Percentiles rank a stretch among this genome's conserved stretches.
Evolutionary conservation across 2,329 filamentous ascomycete genomes (phyloP).

Genomic region (Talaromyces sp.): DNA sequence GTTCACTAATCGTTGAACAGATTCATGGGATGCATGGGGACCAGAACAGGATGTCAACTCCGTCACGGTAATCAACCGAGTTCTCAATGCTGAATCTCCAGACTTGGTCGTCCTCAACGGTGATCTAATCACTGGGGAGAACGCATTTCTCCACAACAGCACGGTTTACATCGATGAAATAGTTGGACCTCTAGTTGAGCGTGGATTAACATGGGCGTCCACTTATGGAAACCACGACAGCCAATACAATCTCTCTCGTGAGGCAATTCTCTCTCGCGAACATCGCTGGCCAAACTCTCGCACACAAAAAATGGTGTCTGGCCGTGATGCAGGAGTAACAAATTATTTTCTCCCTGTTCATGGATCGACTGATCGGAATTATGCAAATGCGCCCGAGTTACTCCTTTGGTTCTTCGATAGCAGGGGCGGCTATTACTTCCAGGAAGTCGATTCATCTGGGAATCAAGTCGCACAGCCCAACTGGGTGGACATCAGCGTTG

Average conservation of each 20-base stretch:
- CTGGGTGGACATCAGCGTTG: conserved; percentile 48
- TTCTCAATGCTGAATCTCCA: conserved; percentile 61
- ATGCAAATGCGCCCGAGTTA: conserved; percentile 38
- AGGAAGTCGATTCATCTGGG: conserved; percentile 15
- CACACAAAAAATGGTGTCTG: conserved; percentile 49
- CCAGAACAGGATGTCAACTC: conserved; percentile 58
- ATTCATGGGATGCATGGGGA: conserved; percentile 42
- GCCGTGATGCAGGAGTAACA: conserved; percentile 46
- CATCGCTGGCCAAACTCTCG: conserved; percentile 39
- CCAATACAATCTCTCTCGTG: conserved; percentile 56
- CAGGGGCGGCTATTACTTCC: conserved; percentile 59
- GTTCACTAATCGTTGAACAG: conserved; percentile 8
- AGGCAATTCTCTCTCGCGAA: conserved; percentile 47
- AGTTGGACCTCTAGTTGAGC: conserved; percentile 59
- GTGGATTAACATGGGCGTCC: conserved; percentile 64
- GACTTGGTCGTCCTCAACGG: conserved; percentile 70
- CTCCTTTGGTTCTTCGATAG: conserved; percentile 75
- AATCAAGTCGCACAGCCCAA: conserved; percentile 30
- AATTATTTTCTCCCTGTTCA: conserved; percentile 60
- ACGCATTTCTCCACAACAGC: conserved; percentile 56
- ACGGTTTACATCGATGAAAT: conserved; percentile 63
- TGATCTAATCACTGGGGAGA: conserved; percentile 71
- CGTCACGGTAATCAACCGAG: conserved; percentile 57
- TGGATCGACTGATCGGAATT: conserved; percentile 44
- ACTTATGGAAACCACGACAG: conserved; percentile 74